These are phyloP conservation scores for Annona squamosa DNA, from an alignment of 164 flowering plant species.

Conservation along the genomic window DNA sequence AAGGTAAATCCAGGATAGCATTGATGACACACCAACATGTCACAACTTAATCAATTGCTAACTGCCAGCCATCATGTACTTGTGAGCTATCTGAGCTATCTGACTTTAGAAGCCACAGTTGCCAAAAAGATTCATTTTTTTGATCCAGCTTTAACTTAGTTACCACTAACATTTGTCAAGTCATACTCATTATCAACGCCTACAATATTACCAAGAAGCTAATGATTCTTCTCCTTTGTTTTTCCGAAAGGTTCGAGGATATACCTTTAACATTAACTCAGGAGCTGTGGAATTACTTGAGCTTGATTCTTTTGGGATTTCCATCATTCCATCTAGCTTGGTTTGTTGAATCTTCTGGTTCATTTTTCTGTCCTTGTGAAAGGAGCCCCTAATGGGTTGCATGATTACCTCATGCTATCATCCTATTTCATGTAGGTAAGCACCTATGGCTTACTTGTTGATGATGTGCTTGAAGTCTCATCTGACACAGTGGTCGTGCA, in stretches of 20 bases:
- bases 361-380: not conserved
- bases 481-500: constrained; percentile 66
- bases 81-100: not conserved
- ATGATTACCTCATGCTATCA: not conserved
- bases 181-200: not conserved
- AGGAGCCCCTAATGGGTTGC: not conserved
- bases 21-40: not conserved
- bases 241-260: constrained; percentile 61
- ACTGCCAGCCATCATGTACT: not conserved
- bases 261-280: constrained; percentile 59
- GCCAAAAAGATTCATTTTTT: not conserved
- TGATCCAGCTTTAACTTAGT: not conserved
- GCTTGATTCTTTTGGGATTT: constrained; percentile 78
- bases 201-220: not conserved
- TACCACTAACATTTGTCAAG: not conserved
- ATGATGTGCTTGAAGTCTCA: constrained; percentile 75
- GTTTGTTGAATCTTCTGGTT: constrained; percentile 21
- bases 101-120: not conserved
- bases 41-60: not conserved
- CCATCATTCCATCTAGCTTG: constrained; percentile 80
- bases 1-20: constrained; percentile 40
- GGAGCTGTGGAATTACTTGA: constrained; percentile 68
- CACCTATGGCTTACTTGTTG: constrained; percentile 66
- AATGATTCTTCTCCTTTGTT: not conserved
- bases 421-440: constrained; percentile 43